Base-by-base conservation (phyloP, 208 protist genomes). In the Crithidia sp. region DNA sequence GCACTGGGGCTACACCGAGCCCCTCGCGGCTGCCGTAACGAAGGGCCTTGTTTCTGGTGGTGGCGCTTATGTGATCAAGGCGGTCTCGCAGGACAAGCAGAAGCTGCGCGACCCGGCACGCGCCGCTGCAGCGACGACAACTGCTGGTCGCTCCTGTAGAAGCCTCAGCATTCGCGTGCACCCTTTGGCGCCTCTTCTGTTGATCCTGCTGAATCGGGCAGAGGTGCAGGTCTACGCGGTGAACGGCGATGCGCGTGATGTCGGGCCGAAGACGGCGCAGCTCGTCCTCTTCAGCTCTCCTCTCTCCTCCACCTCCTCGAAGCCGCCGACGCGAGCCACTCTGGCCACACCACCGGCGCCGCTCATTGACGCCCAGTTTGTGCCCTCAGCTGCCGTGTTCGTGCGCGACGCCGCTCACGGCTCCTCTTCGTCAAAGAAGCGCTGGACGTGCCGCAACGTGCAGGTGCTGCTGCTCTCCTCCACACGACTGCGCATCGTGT, bases 151-250 rank as follows among this genome's bases (percentile, higher is more conserved):
- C 45, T 7, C 45, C 6, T 41, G 56, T 19, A 53, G 14, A 19
- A 61, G 74, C 7, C 56, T 69, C 19, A 75, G 67, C 64, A 73
- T 86, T 49, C 66, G 76, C 43, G 81, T 64, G 4, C 76, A 86
- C 57, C 81, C 81, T 9, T 78, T 86, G 2, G 81, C 81, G 7
- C 81, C 81, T 7, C 70, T 86, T 3, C 63, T 86, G 41, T 17
- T 82, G 41, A 16, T 74, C 12, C 39, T 78, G 14, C 63, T 77
- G 13, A 67, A 69, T 44, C 45, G 59, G 7, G 47, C 75, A 2
- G 65, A 74, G 28, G 74, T 86, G 54, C 71, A 80, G 52, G 76
- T 86, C 19, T 86, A 68, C 45, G 65, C 61, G 39, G 17, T 81
- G n/a, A 28, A 72, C 37, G 62, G 69, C 16, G 65, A 67, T n/a